Percentiles rank a stretch among this genome's conserved stretches.
These are phyloP conservation scores for Raphidocelis subcapitata DNA, from an alignment of 139 green algal species.

Conservation along the genomic window DNA sequence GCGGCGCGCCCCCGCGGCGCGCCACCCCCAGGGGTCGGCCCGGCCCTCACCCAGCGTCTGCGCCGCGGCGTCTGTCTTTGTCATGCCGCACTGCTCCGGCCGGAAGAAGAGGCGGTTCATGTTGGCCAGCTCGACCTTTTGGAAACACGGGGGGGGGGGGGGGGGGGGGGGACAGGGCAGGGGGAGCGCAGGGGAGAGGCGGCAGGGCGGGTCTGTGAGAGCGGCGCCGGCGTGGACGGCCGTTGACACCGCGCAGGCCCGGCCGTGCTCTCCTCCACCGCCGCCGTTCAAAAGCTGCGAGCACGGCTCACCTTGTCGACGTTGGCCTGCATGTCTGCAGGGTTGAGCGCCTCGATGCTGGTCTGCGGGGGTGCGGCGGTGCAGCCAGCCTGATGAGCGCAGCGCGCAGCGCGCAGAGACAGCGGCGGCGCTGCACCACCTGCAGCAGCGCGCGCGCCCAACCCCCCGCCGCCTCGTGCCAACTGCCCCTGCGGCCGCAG, in stretches of 20 bases:
- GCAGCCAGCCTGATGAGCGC: background rate
- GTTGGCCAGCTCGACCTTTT: conserved; percentile 97
- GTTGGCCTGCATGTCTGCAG: conserved; percentile 22
- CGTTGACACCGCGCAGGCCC: too few relatives aligned
- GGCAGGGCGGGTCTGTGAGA: too few relatives aligned
- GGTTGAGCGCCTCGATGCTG: conserved; percentile 19
- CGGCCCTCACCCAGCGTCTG: conserved; percentile 68
- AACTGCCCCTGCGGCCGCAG: too few relatives aligned
- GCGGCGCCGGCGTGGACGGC: too few relatives aligned
- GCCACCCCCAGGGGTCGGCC: too few relatives aligned
- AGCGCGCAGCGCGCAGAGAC: background rate
- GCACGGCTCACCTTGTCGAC: conserved; percentile 14
- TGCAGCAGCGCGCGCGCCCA: too few relatives aligned
- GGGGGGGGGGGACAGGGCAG: background rate
- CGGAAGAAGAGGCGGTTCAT: conserved; percentile 99
- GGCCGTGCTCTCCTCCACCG: too few relatives aligned
- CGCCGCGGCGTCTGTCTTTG: conserved; percentile 94
- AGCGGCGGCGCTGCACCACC: too few relatives aligned
- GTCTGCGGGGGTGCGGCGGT: conserved; percentile 8
- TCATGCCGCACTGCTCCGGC: conserved; percentile 94
- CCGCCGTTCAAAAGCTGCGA: background rate
- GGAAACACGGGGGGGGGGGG: too few relatives aligned
- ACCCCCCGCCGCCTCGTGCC: too few relatives aligned
- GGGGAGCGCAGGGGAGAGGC: too few relatives aligned
- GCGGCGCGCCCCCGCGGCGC: background rate